These are phyloP conservation scores for Botrytis galanthina DNA, from an alignment of 2,329 filamentous ascomycete species.

Conservation along the genomic window DNA sequence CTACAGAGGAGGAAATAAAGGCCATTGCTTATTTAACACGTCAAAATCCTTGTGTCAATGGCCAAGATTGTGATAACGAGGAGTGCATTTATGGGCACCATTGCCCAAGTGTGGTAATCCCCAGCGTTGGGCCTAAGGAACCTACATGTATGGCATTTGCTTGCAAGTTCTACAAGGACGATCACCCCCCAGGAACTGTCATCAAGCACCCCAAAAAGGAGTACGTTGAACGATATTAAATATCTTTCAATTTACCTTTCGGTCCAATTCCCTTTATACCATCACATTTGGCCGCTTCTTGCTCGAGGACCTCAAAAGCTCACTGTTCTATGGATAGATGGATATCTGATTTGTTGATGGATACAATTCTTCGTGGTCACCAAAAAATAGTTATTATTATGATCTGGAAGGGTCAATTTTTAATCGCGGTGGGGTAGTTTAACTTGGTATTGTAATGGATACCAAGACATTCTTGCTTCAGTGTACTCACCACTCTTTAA, in stretches of 20 bases:
- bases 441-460: background rate
- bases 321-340: background rate
- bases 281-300: background rate
- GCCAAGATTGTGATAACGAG: slow-evolving; percentile 56
- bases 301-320: background rate
- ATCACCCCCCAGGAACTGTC: slow-evolving; percentile 55
- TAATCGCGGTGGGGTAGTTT: background rate
- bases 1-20: slow-evolving; percentile 52
- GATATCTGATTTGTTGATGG: background rate
- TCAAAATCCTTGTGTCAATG: slow-evolving; percentile 55
- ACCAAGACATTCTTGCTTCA: background rate
- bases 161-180: slow-evolving; percentile 53
- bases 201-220: slow-evolving; percentile 36
- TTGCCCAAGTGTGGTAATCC: slow-evolving; percentile 34
- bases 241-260: too few relatives aligned
- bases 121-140: slow-evolving; percentile 36
- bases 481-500: background rate
- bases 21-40: slow-evolving; percentile 56
- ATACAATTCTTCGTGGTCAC: background rate
- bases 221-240: slow-evolving; percentile 22
- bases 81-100: slow-evolving; percentile 64
- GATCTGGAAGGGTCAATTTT: background rate
- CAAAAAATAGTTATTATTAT: background rate
- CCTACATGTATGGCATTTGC: slow-evolving; percentile 52
- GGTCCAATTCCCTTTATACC: background rate